Evolutionary conservation across 2,329 filamentous ascomycete species (phyloP), one percentile per base, ranked within the genome.

Genomic region (Lecanicillium sp.): DNA sequence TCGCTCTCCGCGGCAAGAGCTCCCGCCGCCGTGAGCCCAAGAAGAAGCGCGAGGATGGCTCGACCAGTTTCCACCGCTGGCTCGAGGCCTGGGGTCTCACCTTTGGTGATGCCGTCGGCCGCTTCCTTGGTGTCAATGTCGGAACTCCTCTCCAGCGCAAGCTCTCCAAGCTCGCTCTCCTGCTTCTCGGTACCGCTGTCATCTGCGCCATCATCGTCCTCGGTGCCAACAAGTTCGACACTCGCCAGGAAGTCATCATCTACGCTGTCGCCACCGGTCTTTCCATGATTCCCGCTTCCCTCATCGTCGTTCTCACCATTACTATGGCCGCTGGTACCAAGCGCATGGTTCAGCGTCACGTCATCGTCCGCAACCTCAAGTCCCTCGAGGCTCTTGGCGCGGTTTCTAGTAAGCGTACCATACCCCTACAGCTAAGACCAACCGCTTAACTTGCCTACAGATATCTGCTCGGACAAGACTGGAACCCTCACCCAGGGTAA

Each of bases 121-220:
- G 70, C 52, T 71, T 77, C 59, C 74, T 78, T 44, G 75, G 69
- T 40, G 60, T 71, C 51, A 67, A 64, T 32, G 66, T 79, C 26
- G 84, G 84, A 32, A 87, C 84, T 11, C 84, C 84, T 1, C 69
- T 88, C 26, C 83, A 86, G 62, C 77, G 76, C 55, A 86, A 83
- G 61, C 67, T 87, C 40, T 83, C 80, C 57, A 83, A 84, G 62
- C 77, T 88, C 49, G 84, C 84, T 5, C 74, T 86, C 21, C 63
- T 83, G 2, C 75, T 87, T 2, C 85, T 87, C 56, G 78, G 72
- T 40, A 75, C 83, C 27, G 84, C 69, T 37, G 58, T 72, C 29
- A 50, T 73, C 44, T 69, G 70, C 42, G 68, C 67, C 20, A 64
- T 73, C 49, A 72, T 73, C 43, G 70, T 73, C 15, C 62, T 73